Evolutionary conservation across 1,284 basidiomycete species (phyloP), one percentile per base, ranked within the genome.

Genomic region (Apiotrichum veenhuisii): DNA sequence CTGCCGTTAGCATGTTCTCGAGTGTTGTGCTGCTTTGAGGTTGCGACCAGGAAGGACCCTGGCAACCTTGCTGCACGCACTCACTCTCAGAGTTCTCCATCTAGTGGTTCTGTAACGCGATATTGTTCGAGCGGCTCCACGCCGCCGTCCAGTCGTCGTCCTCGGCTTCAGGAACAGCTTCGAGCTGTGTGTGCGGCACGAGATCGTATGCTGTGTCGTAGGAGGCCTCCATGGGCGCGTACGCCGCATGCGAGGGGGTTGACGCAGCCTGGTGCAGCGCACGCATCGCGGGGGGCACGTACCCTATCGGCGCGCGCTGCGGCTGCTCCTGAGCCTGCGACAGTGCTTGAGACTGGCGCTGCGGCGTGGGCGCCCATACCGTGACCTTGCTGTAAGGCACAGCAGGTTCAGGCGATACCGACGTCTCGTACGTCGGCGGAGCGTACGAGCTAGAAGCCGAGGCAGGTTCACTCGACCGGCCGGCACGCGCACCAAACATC

Each of bases 301-400:
- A 55, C 2, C 17, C n/a, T n/a, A n/a, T n/a, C n/a, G n/a, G n/a
- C 30, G 7, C 36, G 41, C 33, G 17, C n/a, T 36, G 34, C 9
- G 14, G 15, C 4, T 5, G n/a, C 14, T 30, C 5, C 15, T 9
- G 33, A 10, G 18, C 3, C 34, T n/a, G 18, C 25, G 22, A 20
- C 18, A 20, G 33, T 25, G 30, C n/a, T 1, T 12, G n/a, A 17
- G 34, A 14, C 8, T 20, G 45, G 33, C 33, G 9, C 23, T 33
- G 48, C 2, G 55, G 38, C 2, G 50, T 52, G n/a, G 56, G 56
- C 18, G 56, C 36, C 56, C 56, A 58, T 5, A 50, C 37, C 3
- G 56, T 54, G 37, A 58, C 26, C 22, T 50, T 56, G 9, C 25
- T 30, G 27, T 12, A 23, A 25, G 30, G 22, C 26, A 26, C 18